Percentiles rank a stretch among this genome's conserved stretches.
These are phyloP conservation scores for Saturnispora gosingensis DNA, from an alignment of 805 yeast genomes.

Conservation along the genomic window DNA sequence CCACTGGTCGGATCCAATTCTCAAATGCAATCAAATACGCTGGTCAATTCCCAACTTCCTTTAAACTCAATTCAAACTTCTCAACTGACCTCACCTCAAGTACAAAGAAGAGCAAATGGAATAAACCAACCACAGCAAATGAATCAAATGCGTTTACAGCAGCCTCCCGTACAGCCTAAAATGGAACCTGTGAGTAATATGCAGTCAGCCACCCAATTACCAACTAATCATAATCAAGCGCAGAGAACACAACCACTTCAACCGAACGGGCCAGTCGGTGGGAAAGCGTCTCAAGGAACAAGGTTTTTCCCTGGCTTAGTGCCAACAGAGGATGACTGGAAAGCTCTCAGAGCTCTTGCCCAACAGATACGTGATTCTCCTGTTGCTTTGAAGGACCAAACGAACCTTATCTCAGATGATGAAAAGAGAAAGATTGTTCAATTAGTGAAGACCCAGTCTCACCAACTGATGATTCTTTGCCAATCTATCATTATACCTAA, in stretches of 20 bases:
- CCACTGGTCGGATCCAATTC: background rate
- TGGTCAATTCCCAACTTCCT: background rate
- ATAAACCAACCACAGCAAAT: slow-evolving; percentile 7
- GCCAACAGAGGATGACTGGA: slow-evolving; percentile 54
- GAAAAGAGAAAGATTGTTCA: slow-evolving; percentile 57
- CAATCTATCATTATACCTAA: slow-evolving; percentile 67
- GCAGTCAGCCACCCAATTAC: slow-evolving; percentile 18
- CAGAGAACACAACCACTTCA: slow-evolving; percentile 14
- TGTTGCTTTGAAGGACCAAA: slow-evolving; percentile 56
- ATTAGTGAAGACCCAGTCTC: slow-evolving; percentile 37
- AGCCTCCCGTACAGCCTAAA: background rate
- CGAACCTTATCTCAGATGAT: slow-evolving; percentile 47
- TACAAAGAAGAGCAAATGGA: slow-evolving; percentile 4
- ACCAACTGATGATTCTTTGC: slow-evolving; percentile 56
- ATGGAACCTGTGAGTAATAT: background rate
- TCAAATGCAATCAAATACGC: background rate
- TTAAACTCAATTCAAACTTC: background rate
- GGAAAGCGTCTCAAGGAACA: slow-evolving; percentile 16
- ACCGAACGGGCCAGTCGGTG: slow-evolving; percentile 1
- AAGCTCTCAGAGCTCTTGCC: slow-evolving; percentile 49
- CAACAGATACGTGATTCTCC: slow-evolving; percentile 64
- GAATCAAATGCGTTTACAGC: slow-evolving; percentile 5
- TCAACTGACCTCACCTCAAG: slow-evolving; percentile 13
- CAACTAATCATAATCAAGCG: slow-evolving; percentile 27
- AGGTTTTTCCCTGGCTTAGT: slow-evolving; percentile 26